Base-by-base conservation (phyloP, 139 green algal species). In the Tetradesmus lagerheimii region DNA sequence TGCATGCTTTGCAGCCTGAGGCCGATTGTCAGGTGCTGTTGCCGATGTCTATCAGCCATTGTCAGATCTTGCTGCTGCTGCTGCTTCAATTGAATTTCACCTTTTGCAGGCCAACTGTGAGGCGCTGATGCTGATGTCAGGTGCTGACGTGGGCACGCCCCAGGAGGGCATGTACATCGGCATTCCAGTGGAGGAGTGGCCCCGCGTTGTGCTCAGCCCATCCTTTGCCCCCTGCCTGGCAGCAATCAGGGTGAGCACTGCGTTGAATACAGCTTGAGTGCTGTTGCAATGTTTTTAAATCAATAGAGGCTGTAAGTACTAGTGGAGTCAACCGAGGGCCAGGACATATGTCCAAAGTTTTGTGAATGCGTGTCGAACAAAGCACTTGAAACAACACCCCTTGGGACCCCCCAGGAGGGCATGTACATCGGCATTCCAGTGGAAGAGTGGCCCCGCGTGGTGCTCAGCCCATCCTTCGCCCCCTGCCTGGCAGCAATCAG, bases 391-490 rank as follows among this genome's bases (percentile, higher is more conserved):
- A n/a, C n/a, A n/a, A n/a, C n/a, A n/a, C n/a, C n/a, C n/a, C n/a
- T n/a, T n/a, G n/a, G n/a, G n/a, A n/a, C n/a, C n/a, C n/a, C n/a
- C n/a, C n/a, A 57, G 45, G n/a, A 87, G 20, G 90, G 53, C 31
- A 90, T 92, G 31, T 95, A 95, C 83, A 96, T 96, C 84, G 92
- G 93, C 34, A 91, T 97, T 38, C 74, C 91, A 23, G 92, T 94
- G 2, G 91, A 96, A 75, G 20, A 98, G 41, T 97, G 94, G 92
- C 96, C 97, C 0, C 90, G 93, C 4, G 93, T 99, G 31, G 91
- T 95, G 78, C 97, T 97, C 89, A 92, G 92, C 0, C 97, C 97
- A 0, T 71, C 90, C 8, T 99, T 97, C 90, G 97, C 96, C 1
- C 75, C 94, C 47, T 94, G 94, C 38, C 93, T 97, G 67, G 87